Percentiles rank a stretch among this genome's conserved stretches.
These are phyloP conservation scores for Helenozyma rhizophorensis DNA, from an alignment of 805 yeast species.

Conservation along the genomic window DNA sequence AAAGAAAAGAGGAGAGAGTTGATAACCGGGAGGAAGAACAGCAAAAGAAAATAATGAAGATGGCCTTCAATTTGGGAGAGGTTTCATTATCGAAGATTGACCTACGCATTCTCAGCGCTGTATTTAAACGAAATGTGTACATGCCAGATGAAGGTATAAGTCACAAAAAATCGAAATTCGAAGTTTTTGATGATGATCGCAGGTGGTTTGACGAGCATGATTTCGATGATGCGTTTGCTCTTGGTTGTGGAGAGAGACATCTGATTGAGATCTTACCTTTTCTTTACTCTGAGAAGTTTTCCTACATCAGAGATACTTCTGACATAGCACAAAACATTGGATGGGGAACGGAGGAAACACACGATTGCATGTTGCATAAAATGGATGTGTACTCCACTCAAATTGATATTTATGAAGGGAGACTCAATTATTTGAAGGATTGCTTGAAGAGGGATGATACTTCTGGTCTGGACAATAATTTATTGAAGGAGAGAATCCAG, in stretches of 20 bases:
- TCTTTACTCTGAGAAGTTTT: slow-evolving; percentile 62
- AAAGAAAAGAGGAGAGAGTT: slow-evolving; percentile 34
- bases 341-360: slow-evolving; percentile 24
- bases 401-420: slow-evolving; percentile 16
- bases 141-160: slow-evolving; percentile 2
- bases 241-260: slow-evolving; percentile 35
- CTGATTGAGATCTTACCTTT: slow-evolving; percentile 54
- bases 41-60: slow-evolving; percentile 46
- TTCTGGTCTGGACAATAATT: no score
- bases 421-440: slow-evolving; percentile 1
- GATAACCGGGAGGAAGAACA: slow-evolving; percentile 40
- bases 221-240: slow-evolving; percentile 52
- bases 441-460: not conserved
- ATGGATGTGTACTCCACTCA: slow-evolving; percentile 26
- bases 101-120: slow-evolving; percentile 50
- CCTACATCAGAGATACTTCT: slow-evolving; percentile 61
- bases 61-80: slow-evolving; percentile 66
- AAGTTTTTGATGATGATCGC: slow-evolving; percentile 49
- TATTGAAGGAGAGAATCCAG: slow-evolving; percentile 13
- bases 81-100: slow-evolving; percentile 54
- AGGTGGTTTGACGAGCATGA: slow-evolving; percentile 64
- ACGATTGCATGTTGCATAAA: slow-evolving; percentile 25
- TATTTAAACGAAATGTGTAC: slow-evolving; percentile 34
- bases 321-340: slow-evolving; percentile 7
- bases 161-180: slow-evolving; percentile 16